Conservation (phyloP, 805 yeast genomes). For the Metschnikowia continentalis region DNA sequence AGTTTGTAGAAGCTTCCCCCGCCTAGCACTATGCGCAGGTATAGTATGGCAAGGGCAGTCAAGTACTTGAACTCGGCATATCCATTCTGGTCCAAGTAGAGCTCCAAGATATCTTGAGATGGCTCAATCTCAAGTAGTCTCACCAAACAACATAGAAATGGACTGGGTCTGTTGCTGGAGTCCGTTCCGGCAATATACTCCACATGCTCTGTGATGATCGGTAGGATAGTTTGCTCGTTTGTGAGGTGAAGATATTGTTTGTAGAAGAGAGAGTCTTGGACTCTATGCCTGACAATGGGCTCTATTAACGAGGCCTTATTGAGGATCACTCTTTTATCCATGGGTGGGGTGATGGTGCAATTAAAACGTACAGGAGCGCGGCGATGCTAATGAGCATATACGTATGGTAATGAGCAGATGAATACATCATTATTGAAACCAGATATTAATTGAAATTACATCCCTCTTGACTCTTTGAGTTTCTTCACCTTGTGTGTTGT, state of each 20-base stretch:
- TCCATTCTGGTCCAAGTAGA: constrained; percentile 55
- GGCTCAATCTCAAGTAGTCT: constrained; percentile 79
- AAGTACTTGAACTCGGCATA: constrained; percentile 63
- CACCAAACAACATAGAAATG: constrained; percentile 71
- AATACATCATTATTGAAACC: not conserved
- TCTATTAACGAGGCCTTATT: constrained; percentile 36
- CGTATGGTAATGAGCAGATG: not conserved
- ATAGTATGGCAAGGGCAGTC: constrained; percentile 65
- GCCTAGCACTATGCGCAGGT: constrained; percentile 48
- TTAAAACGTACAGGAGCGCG: not conserved
- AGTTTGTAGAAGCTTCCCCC: constrained; percentile 27
- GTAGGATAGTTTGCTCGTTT: constrained; percentile 38
- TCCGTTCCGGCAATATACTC: constrained; percentile 57
- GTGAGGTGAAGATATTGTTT: constrained; percentile 38
- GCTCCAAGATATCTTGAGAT: constrained; percentile 47
- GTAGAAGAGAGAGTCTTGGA: constrained; percentile 41
- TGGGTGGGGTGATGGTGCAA: not conserved
- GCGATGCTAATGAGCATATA: not conserved
- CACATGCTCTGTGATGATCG: constrained; percentile 31
- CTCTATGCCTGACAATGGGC: constrained; percentile 39
- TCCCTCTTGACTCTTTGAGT: no score
- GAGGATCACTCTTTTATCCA: constrained; percentile 18
- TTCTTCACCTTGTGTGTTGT: no score
- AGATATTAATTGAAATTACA: no score
- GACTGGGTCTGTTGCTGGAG: constrained; percentile 55